Conservation (phyloP, 2,329 filamentous ascomycete genomes). For the Cytospora piceicola region DNA sequence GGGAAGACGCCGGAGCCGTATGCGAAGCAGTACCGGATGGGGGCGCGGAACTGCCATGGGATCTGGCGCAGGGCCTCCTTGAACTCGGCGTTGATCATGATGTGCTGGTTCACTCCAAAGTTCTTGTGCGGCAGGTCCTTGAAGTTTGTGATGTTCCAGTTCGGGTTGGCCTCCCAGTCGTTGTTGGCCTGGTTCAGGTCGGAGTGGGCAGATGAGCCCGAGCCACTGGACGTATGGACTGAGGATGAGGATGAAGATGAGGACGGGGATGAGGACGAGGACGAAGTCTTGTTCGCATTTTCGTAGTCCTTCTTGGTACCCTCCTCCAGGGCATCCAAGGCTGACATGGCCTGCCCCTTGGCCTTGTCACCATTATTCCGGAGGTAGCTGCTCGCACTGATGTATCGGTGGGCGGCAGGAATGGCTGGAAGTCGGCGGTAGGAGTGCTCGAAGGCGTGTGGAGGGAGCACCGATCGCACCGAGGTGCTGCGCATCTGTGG, state of each 20-base stretch:
- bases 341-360: slow-evolving; percentile 15
- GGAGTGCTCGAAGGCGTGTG: slow-evolving; percentile 16
- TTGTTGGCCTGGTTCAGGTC: slow-evolving; percentile 34
- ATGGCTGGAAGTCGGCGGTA: slow-evolving; percentile 27
- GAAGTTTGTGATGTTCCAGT: slow-evolving; percentile 73
- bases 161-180: slow-evolving; percentile 77
- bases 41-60: slow-evolving; percentile 87
- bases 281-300: slow-evolving; percentile 9
- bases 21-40: slow-evolving; percentile 94
- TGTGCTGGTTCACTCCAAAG: slow-evolving; percentile 95
- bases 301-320: slow-evolving; percentile 10
- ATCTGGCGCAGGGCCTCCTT: slow-evolving; percentile 88
- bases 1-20: slow-evolving; percentile 97
- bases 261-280: slow-evolving; percentile 2
- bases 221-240: slow-evolving; percentile 36
- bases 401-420: slow-evolving; percentile 26
- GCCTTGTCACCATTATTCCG: slow-evolving; percentile 6
- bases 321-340: slow-evolving; percentile 9
- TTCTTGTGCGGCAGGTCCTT: slow-evolving; percentile 75
- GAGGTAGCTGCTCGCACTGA: slow-evolving; percentile 24
- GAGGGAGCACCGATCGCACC: slow-evolving; percentile 22
- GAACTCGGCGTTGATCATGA: slow-evolving; percentile 93
- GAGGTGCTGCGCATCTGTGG: slow-evolving; percentile 24
- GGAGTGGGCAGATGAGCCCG: slow-evolving; percentile 35
- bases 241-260: slow-evolving; percentile 18